Percentiles rank a stretch among this genome's conserved stretches.
These are phyloP conservation scores for Curvularia verruculosa DNA, from an alignment of 2,329 filamentous ascomycete species.

Conservation along the genomic window DNA sequence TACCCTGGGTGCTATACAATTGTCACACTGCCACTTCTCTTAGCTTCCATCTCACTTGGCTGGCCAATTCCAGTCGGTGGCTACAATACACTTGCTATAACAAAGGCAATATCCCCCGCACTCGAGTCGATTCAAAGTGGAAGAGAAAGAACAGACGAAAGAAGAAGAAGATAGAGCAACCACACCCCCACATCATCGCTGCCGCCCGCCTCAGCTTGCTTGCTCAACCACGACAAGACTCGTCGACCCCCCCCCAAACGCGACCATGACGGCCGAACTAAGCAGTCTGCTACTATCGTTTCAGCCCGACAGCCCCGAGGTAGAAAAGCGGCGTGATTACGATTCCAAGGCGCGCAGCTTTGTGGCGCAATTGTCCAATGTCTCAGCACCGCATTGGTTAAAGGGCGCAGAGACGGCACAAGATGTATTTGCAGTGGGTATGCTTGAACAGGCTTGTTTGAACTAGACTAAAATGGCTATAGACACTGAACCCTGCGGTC, in stretches of 20 bases:
- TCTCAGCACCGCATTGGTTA: slow-evolving; percentile 40
- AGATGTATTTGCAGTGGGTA: slow-evolving; percentile 48
- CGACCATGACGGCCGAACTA: slow-evolving; percentile 42
- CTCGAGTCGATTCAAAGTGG: not conserved
- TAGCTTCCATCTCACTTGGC: not conserved
- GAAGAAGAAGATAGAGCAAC: slow-evolving; percentile 2
- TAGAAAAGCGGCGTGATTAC: slow-evolving; percentile 48
- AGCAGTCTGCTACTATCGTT: slow-evolving; percentile 41
- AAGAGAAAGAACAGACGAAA: not conserved
- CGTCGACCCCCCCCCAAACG: slow-evolving; percentile 8
- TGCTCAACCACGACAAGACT: slow-evolving; percentile 8
- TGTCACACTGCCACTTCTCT: slow-evolving; percentile 5
- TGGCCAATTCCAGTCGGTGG: not conserved
- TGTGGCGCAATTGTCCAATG: slow-evolving; percentile 43
- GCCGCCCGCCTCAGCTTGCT: slow-evolving; percentile 16
- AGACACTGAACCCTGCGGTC: slow-evolving; percentile 60
- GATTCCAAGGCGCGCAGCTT: slow-evolving; percentile 47
- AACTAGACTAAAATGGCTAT: slow-evolving; percentile 16
- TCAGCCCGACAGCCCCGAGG: slow-evolving; percentile 40
- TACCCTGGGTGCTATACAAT: slow-evolving; percentile 15
- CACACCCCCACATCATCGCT: slow-evolving; percentile 27
- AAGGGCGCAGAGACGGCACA: slow-evolving; percentile 49
- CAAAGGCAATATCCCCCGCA: not conserved
- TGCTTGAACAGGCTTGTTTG: not conserved
- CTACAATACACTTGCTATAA: not conserved